phyloP scores from a whole-genome alignment of 2,329 filamentous ascomycete species.

The Arthrobotrys iridis region DNA sequence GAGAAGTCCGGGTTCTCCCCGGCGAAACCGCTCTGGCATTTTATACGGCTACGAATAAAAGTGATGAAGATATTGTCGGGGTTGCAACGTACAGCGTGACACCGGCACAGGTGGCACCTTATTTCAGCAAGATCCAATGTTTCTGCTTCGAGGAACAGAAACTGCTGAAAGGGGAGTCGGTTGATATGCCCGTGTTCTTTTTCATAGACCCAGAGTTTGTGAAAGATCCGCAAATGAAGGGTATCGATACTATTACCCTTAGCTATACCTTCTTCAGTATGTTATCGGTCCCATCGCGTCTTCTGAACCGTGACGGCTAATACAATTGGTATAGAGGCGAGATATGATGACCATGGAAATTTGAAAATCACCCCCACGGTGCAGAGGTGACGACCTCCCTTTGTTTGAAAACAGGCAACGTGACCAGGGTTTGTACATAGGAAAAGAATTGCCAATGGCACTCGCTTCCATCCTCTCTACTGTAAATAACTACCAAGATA shows the following conservation, averaged over 20 bases:
- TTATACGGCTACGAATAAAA: conserved; percentile 94
- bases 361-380: conserved; percentile 49
- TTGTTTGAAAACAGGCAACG: not conserved
- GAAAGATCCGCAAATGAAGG: conserved; percentile 90
- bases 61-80: conserved; percentile 91
- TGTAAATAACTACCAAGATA: too few relatives aligned
- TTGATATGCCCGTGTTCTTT: conserved; percentile 99
- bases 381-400: conserved; percentile 28
- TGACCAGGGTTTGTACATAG: conserved; percentile 41
- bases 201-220: conserved; percentile 97
- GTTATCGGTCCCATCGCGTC: conserved; percentile 61
- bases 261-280: conserved; percentile 98
- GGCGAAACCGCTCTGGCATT: conserved; percentile 97
- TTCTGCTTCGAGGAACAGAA: conserved; percentile 98
- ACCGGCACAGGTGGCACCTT: conserved; percentile 91
- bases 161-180: conserved; percentile 91
- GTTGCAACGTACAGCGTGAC: conserved; percentile 98
- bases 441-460: not conserved
- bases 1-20: conserved; percentile 91
- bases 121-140: conserved; percentile 99
- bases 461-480: not conserved
- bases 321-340: conserved; percentile 71
- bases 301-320: not conserved
- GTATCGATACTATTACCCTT: conserved; percentile 92
- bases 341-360: conserved; percentile 79